phyloP scores from a whole-genome alignment of 2,329 filamentous ascomycete genomes.

The Epichloe typhina region DNA sequence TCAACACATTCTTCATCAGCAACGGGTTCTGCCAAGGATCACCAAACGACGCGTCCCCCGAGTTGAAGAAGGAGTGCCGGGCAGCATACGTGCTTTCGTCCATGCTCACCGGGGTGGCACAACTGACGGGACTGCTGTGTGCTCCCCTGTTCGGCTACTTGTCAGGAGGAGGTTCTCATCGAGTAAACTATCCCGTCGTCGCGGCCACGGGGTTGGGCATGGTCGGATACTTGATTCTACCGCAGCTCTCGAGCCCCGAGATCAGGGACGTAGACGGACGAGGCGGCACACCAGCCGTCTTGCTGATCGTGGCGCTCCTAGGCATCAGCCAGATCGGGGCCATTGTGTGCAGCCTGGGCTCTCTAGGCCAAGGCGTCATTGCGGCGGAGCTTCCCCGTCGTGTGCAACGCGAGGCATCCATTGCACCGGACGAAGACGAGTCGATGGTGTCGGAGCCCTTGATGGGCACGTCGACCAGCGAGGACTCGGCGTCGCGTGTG shows the following conservation, averaged over 20 bases:
- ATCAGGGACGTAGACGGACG: conserved; percentile 49
- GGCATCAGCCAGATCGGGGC: conserved; percentile 92
- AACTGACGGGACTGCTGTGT: conserved; percentile 71
- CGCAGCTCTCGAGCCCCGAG: conserved; percentile 65
- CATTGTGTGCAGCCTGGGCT: conserved; percentile 88
- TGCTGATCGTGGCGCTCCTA: conserved; percentile 65
- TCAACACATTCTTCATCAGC: conserved; percentile 79
- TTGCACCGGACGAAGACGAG: conserved; percentile 21
- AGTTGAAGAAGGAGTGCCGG: conserved; percentile 75
- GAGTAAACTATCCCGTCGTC: conserved; percentile 61
- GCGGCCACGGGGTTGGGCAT: conserved; percentile 61
- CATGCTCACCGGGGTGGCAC: conserved; percentile 77
- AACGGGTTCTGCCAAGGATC: conserved; percentile 65
- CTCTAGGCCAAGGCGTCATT: conserved; percentile 70
- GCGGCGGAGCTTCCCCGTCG: conserved; percentile 27
- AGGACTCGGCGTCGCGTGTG: conserved; percentile 32
- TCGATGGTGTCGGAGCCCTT: conserved; percentile 26
- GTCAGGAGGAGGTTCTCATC: conserved; percentile 53
- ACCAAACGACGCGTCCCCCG: conserved; percentile 47
- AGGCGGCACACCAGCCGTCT: conserved; percentile 55
- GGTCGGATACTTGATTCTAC: conserved; percentile 64
- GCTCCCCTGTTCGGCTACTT: conserved; percentile 87
- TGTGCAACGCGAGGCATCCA: conserved; percentile 12
- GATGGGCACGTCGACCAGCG: conserved; percentile 18
- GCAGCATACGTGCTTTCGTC: conserved; percentile 80